phyloP scores from a whole-genome alignment of 2,329 filamentous ascomycete species.

The Penicillium crustosum region DNA sequence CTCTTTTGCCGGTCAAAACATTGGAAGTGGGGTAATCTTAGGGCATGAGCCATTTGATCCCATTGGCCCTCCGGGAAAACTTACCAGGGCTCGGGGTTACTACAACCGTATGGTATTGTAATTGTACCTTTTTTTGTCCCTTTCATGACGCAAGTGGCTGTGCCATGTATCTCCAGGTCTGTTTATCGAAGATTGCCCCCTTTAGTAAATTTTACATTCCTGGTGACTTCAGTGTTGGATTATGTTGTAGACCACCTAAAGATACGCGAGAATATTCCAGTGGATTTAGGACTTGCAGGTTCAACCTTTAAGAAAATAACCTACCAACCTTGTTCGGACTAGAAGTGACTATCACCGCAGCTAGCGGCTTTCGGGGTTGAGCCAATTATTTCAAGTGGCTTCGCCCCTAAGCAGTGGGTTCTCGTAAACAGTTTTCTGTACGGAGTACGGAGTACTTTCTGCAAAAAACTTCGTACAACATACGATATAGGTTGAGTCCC shows the following conservation, averaged over 20 bases:
- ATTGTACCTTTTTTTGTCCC: neutral
- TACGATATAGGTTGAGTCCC: neutral
- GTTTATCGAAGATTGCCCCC: slow-evolving; percentile 1
- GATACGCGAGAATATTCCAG: neutral
- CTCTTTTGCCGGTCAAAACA: neutral
- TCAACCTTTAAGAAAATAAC: neutral
- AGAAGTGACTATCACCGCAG: slow-evolving; percentile 2
- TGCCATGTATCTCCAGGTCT: slow-evolving; percentile 1
- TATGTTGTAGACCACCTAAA: neutral
- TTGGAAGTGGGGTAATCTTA: neutral
- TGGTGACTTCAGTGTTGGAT: neutral
- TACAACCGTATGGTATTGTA: neutral
- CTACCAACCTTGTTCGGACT: neutral
- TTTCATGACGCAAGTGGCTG: slow-evolving; percentile 24
- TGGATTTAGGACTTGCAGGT: neutral
- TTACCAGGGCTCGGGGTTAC: slow-evolving; percentile 2
- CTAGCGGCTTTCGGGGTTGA: neutral
- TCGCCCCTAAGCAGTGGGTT: neutral
- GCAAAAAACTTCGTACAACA: neutral
- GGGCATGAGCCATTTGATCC: neutral
- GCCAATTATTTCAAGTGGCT: neutral
- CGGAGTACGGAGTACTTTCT: neutral
- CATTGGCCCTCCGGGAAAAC: neutral
- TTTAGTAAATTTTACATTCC: slow-evolving; percentile 15
- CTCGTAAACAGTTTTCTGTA: neutral